phyloP scores from a whole-genome alignment of 2,329 filamentous ascomycete genomes.

The Diaporthe velutina region DNA sequence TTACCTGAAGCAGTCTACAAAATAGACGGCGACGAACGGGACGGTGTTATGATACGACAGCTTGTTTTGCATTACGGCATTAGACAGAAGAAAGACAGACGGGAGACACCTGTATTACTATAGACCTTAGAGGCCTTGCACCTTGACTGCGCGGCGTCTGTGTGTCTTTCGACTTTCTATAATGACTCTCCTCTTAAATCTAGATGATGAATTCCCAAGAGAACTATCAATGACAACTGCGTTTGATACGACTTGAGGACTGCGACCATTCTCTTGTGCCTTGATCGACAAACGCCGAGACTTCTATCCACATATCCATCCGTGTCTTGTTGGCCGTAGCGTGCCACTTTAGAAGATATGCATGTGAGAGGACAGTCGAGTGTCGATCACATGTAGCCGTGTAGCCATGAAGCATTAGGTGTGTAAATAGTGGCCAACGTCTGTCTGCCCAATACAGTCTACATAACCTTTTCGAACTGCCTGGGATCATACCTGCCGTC shows the following conservation, averaged over 20 bases:
- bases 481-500: conserved; percentile 55
- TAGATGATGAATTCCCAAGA: conserved; percentile 29
- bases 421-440: neutral
- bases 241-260: neutral
- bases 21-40: conserved; percentile 63
- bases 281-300: too few species aligned
- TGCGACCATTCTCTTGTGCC: neutral
- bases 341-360: neutral
- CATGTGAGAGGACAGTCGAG: neutral
- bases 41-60: conserved; percentile 40
- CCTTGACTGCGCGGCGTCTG: conserved; percentile 35
- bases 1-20: conserved; percentile 78
- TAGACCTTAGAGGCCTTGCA: conserved; percentile 41
- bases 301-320: neutral
- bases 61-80: conserved; percentile 43
- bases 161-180: conserved; percentile 40
- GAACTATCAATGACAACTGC: neutral
- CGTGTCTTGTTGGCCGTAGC: neutral
- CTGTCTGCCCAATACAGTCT: neutral
- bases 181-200: conserved; percentile 42
- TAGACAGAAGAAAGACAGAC: conserved; percentile 40
- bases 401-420: neutral
- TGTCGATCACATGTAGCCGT: neutral
- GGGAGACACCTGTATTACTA: conserved; percentile 38
- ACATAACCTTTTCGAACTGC: conserved; percentile 36